Conservation (phyloP, 352 stramenopile species). For the Hyaloperonospora arabidopsidis region DNA sequence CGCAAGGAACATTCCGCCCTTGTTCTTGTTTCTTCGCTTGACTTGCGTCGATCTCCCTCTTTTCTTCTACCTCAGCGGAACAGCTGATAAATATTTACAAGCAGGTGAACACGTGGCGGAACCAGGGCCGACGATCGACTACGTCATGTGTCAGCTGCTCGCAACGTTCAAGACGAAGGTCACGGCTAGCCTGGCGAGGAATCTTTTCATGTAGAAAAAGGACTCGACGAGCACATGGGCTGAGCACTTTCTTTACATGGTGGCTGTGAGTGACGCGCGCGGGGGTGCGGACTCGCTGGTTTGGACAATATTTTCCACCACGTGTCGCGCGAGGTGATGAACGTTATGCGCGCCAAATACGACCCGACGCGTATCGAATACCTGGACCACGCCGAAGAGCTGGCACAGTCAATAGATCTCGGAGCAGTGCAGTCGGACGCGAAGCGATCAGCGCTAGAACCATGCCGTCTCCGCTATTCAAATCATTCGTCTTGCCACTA, state of each 20-base stretch:
- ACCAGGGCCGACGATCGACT: neutral
- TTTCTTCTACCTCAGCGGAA: constrained; percentile 1
- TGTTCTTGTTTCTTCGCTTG: neutral
- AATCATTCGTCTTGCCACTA: too few species aligned
- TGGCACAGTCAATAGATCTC: neutral
- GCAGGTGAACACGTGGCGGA: constrained; percentile 6
- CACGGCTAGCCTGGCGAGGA: neutral
- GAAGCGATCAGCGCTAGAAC: too few species aligned
- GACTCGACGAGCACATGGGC: neutral
- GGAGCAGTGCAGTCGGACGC: neutral
- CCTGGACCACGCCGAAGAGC: neutral
- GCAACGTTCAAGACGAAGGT: constrained; percentile 5
- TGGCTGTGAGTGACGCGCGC: neutral
- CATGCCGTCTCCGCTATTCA: too few species aligned
- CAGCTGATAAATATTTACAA: constrained; percentile 7
- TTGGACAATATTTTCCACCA: neutral
- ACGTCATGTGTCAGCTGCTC: constrained; percentile 4
- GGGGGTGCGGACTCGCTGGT: neutral
- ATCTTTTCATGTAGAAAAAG: neutral
- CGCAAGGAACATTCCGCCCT: neutral
- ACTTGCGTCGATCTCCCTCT: neutral
- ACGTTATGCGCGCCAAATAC: neutral
- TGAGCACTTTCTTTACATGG: neutral
- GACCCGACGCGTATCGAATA: neutral
- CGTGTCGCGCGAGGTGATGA: neutral